These are phyloP conservation scores for Phytophthora melonis DNA, from an alignment of 352 stramenopile genomes.

Conservation along the genomic window DNA sequence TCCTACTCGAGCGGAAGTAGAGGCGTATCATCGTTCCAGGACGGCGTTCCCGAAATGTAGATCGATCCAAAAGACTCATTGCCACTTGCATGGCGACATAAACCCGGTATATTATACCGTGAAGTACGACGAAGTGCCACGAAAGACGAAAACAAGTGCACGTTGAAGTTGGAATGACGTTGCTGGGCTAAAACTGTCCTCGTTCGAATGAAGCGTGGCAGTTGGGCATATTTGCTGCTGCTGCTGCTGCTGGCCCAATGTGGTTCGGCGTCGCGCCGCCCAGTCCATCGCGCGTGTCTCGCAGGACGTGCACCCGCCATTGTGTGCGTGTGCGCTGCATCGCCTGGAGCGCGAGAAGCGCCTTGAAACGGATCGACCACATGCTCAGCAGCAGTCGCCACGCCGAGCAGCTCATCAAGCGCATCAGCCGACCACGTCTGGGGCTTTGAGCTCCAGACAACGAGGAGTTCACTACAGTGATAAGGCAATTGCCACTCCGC, in stretches of 20 bases:
- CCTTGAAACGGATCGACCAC: constrained; percentile 18
- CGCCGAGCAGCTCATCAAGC: background rate
- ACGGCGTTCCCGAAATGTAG: no score
- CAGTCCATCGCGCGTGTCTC: constrained; percentile 51
- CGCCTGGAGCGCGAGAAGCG: constrained; percentile 27
- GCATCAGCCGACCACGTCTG: constrained; percentile 5
- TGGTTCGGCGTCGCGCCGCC: constrained; percentile 78
- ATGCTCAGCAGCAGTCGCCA: constrained; percentile 14
- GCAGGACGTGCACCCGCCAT: constrained; percentile 43
- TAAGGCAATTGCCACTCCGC: constrained; percentile 18
- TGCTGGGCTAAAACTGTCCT: background rate
- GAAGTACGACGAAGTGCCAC: no score
- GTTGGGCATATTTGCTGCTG: background rate
- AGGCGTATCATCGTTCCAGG: no score
- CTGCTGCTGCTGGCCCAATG: constrained; percentile 34
- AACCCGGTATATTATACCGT: no score
- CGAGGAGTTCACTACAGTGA: constrained; percentile 6
- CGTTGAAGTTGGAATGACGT: no score
- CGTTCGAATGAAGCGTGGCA: background rate
- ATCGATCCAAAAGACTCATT: no score
- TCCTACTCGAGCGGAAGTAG: no score
- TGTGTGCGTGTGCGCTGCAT: constrained; percentile 53
- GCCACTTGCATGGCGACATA: no score
- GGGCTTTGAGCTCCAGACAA: constrained; percentile 22
- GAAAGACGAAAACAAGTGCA: no score